A percentile compares a stretch with the other conserved stretches of the same genome.
phyloP scores from a whole-genome alignment of 495 filamentous ascomycete species.

The Aspergillus conjunctus region DNA sequence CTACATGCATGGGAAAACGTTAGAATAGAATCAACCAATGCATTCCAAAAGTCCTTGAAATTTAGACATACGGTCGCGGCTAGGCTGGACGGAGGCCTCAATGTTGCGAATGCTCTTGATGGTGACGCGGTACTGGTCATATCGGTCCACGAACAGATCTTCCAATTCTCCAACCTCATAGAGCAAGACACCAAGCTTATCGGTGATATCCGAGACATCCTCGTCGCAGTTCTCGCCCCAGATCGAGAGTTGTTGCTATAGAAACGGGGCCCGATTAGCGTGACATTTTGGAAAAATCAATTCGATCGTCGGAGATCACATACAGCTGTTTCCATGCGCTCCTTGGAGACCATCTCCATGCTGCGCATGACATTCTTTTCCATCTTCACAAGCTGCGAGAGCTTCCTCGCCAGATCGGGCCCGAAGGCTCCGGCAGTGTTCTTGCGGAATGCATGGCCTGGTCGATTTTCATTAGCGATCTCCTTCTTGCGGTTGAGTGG shows the following conservation, averaged over 20 bases:
- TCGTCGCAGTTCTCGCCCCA: constrained; percentile 98
- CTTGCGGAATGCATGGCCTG: constrained; percentile 93
- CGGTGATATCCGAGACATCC: constrained; percentile 97
- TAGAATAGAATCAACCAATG: constrained; percentile 15
- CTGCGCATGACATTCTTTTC: constrained; percentile 99
- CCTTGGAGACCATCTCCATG: constrained; percentile 89
- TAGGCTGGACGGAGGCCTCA: constrained; percentile 96
- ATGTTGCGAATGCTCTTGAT: constrained; percentile 99
- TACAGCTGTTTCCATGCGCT: constrained; percentile 98
- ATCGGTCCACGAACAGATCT: constrained; percentile 96
- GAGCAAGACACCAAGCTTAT: constrained; percentile 95
- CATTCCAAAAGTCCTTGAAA: neutral
- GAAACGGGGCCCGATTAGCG: neutral
- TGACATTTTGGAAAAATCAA: neutral
- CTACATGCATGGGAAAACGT: constrained; percentile 35
- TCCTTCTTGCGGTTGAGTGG: neutral
- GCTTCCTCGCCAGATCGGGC: constrained; percentile 94
- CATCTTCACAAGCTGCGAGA: constrained; percentile 98
- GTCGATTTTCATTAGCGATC: constrained; percentile 8
- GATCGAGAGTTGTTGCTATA: constrained; percentile 93
- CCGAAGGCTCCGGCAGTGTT: constrained; percentile 91
- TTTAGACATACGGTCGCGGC: constrained; percentile 79
- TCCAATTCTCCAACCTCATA: constrained; percentile 99
- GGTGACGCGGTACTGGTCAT: constrained; percentile 98
- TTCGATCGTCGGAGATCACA: constrained; percentile 29